phyloP scores from a whole-genome alignment of 1,284 basidiomycete genomes.

The Ganoderma lucidum region DNA sequence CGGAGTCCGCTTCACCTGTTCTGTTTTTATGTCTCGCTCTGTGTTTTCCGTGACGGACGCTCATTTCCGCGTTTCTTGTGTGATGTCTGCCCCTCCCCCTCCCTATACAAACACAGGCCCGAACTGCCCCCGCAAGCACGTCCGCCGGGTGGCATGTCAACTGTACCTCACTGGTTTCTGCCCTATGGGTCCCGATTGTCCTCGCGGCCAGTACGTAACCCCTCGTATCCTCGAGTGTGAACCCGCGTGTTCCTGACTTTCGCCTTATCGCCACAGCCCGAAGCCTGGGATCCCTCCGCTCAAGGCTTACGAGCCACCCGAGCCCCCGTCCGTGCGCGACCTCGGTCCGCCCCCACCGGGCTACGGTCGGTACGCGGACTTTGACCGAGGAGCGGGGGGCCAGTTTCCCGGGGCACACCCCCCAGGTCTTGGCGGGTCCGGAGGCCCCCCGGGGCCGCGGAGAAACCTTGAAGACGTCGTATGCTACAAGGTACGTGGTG shows the following conservation, averaged over 20 bases:
- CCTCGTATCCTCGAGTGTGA: conserved; percentile 4
- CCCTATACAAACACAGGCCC: conserved; percentile 70
- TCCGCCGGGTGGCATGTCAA: conserved; percentile 91
- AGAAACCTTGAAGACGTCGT: conserved; percentile 87
- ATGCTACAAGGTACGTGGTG: conserved; percentile 82
- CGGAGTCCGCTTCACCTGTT: conserved; percentile 9
- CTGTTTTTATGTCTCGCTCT: conserved; percentile 5
- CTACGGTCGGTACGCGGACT: conserved; percentile 86
- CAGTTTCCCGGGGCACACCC: conserved; percentile 47
- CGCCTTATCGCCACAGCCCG: conserved; percentile 57
- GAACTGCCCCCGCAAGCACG: conserved; percentile 91
- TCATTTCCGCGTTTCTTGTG: conserved; percentile 20
- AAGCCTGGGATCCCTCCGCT: conserved; percentile 77
- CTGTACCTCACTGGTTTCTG: conserved; percentile 95
- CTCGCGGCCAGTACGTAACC: conserved; percentile 86
- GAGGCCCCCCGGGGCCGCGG: conserved; percentile 54
- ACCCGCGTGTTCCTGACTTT: conserved; percentile 17
- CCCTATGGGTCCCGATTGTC: conserved; percentile 91
- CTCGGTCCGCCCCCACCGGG: conserved; percentile 93
- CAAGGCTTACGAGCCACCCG: conserved; percentile 82
- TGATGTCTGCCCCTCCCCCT: not conserved
- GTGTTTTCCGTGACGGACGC: conserved; percentile 6
- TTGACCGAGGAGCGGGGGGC: conserved; percentile 67
- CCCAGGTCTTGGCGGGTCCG: conserved; percentile 38
- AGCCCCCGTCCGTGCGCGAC: conserved; percentile 78